These are phyloP conservation scores for Eruca vesicaria DNA, from an alignment of 441 rosid species.

Conservation along the genomic window DNA sequence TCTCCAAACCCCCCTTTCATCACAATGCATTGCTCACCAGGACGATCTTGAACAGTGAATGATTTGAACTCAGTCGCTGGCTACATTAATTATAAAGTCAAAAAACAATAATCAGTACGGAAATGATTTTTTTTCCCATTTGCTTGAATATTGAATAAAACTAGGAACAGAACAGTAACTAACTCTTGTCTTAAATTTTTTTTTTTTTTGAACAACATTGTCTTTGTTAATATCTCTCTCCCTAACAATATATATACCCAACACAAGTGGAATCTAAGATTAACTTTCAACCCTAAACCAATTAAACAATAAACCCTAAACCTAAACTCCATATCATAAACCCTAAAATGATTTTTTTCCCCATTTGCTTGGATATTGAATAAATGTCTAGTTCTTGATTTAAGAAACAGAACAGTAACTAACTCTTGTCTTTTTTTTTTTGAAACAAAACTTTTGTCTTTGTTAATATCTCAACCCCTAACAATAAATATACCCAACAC, in stretches of 20 bases:
- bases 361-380: too few species aligned
- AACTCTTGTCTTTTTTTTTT: too few species aligned
- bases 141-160: background rate
- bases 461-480: background rate
- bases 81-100: conserved; percentile 29
- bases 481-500: background rate
- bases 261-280: too few species aligned
- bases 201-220: too few species aligned
- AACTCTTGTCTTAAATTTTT: too few species aligned
- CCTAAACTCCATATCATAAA: too few species aligned
- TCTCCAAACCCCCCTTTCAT: conserved; percentile 49
- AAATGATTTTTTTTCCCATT: background rate
- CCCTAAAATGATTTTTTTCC: too few species aligned
- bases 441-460: too few species aligned
- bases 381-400: too few species aligned
- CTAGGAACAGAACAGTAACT: background rate
- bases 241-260: background rate
- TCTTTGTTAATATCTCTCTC: background rate
- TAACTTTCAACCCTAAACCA: too few species aligned
- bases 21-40: conserved; percentile 54
- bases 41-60: conserved; percentile 54
- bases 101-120: background rate
- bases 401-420: too few species aligned
- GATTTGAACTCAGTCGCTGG: conserved; percentile 51
- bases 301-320: too few species aligned